These are phyloP conservation scores for Pyrus communis DNA, from an alignment of 306 rosid genomes.

Conservation along the genomic window DNA sequence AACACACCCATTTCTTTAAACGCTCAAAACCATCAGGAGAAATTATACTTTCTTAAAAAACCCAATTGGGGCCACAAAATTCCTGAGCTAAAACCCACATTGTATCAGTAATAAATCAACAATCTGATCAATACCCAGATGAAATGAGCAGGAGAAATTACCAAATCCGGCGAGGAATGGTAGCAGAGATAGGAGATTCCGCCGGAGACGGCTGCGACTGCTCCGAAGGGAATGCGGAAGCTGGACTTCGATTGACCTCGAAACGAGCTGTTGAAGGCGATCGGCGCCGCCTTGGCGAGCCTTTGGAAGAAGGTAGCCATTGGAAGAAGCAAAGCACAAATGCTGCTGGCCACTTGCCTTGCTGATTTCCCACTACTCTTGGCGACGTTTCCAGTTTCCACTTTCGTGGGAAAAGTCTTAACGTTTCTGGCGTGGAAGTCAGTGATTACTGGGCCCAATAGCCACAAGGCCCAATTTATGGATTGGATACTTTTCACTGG, in stretches of 20 bases:
- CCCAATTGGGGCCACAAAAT: not conserved
- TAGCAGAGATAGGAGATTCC: conserved; percentile 65
- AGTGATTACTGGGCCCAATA: no score
- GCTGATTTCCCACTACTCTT: not conserved
- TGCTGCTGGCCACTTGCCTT: not conserved
- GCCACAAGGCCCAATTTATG: no score
- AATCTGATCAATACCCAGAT: conserved; percentile 4
- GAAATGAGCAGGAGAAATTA: conserved; percentile 15
- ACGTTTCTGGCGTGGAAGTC: not conserved
- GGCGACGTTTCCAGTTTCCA: not conserved
- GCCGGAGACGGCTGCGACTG: conserved; percentile 76
- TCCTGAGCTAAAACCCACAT: not conserved
- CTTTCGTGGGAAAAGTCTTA: not conserved
- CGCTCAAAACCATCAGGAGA: not conserved
- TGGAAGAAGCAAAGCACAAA: conserved; percentile 4
- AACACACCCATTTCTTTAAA: not conserved
- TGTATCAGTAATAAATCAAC: not conserved
- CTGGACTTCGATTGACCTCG: conserved; percentile 40
- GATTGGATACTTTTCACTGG: no score
- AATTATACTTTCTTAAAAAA: no score
- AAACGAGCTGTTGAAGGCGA: conserved; percentile 31
- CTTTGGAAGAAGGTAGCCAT: conserved; percentile 63
- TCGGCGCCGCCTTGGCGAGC: conserved; percentile 52
- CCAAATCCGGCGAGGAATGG: conserved; percentile 53
- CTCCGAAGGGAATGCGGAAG: conserved; percentile 57